Base-by-base conservation (phyloP, 306 rosid species). In the Quercus robur region DNA sequence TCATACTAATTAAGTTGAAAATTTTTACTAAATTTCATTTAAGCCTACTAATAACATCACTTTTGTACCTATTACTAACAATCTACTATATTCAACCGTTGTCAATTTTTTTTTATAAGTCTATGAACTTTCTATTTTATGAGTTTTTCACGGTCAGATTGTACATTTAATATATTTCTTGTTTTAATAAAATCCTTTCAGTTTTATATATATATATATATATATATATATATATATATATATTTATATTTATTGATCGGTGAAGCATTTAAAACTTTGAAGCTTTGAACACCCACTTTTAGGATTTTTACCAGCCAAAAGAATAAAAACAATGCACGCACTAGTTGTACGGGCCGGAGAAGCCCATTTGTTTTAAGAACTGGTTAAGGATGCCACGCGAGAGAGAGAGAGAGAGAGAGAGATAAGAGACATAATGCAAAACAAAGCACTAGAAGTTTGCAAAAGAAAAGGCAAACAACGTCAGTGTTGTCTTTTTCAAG, bases 401-500 rank as follows among this genome's bases (percentile, higher is more conserved):
- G 9, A 52, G 44, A 71, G 49, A 73, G 57, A 74, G 33, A 77
- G 21, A 21, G 21, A 21, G 21, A 21, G 23, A 21, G 63, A 75
- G 19, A 26, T n/a, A 68, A 23, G 78, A 2, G 79, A 78, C 59
- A 52, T 55, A 20, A 56, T 44, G 73, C 38, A 78, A 76, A 81
- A 82, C 71, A 88, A 85, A 88, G 81, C 80, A 83, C 70, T 56
- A 75, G 74, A 61, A 33, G 10, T 54, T 69, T 75, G 81, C 70
- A 81, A 62, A 86, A 81, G 81, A 81, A 80, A 86, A 79, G 88
- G 86, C 74, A 81, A 85, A 75, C 80, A 85, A 81, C 75, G 83
- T 75, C 67, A 80, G 85, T 78, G 74, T 78, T 54, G 85, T 77
- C 82, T 67, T 84, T 77, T 38, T 82, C 73, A 74, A 73, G 26